Base-by-base conservation (phyloP, 2,329 filamentous ascomycete genomes). In the Torrubiellomyces zombiae region DNA sequence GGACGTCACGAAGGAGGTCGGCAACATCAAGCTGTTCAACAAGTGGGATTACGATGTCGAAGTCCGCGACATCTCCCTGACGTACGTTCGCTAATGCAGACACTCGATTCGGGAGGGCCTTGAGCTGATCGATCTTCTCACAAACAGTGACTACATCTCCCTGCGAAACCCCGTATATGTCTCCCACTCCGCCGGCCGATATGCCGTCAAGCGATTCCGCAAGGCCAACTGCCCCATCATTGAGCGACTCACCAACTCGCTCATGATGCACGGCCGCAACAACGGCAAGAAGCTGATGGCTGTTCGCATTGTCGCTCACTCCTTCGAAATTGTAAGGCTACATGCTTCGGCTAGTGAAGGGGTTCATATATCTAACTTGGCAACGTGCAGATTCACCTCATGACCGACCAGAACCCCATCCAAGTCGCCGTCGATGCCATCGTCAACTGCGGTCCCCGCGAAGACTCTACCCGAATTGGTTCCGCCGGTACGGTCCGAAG, bases 211-310 rank as follows among this genome's bases (percentile, higher is more conserved):
- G 83, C 79, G 91, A 56, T 98, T 98, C 82, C 81, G 89, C 71
- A 98, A 98, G 78, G 89, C 91, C 58, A 91, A 95, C 75, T 98
- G 89, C 81, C 89, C 89, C 52, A 95, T 98, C 76, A 94, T 98
- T 57, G 89, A 98, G 80, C 86, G 89, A 60, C 77, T 98, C 50
- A 98, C 89, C 73, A 98, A 98, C 80, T 95, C 89, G 33, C 77
- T 98, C 59, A 98, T 98, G 91, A 95, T 95, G 86, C 93, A 98
- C 77, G 89, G 89, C 64, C 89, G 89, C 67, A 98, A 98, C 81
- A 98, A 94, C 80, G 89, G 89, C 65, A 98, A 98, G 80, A 98
- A 98, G 82, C 76, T 95, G 56, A 94, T 92, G 85, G 91, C 89
- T 56, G 86, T 95, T 60, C 83, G 89, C 65, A 98, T 98, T 48